Percentiles rank a stretch among this genome's conserved stretches.
phyloP scores from a whole-genome alignment of 306 rosid genomes.

The Casuarina equisetifolia region DNA sequence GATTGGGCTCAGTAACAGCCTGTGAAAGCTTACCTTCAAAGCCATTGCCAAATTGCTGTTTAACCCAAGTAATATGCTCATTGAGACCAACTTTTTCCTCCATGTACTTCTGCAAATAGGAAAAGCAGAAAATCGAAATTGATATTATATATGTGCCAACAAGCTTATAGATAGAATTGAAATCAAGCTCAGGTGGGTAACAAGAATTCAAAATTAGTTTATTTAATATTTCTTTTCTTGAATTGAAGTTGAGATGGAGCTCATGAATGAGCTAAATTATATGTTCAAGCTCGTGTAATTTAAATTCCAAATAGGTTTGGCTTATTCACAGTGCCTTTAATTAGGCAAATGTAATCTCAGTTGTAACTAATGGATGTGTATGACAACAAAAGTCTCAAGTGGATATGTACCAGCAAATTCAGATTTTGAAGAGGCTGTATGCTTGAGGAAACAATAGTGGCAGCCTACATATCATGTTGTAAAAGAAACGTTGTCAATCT shows the following conservation, averaged over 20 bases:
- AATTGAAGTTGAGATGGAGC: too few relatives aligned
- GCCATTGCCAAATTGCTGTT: constrained; percentile 53
- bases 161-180: not conserved
- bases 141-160: constrained; percentile 5
- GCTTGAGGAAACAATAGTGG: constrained; percentile 62
- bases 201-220: too few relatives aligned
- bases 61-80: constrained; percentile 57
- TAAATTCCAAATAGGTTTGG: too few relatives aligned
- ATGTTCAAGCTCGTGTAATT: too few relatives aligned
- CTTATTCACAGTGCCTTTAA: too few relatives aligned
- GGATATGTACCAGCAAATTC: constrained; percentile 43
- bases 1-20: not conserved
- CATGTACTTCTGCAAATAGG: constrained; percentile 63
- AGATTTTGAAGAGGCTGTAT: constrained; percentile 82
- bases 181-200: too few relatives aligned
- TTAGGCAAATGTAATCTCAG: not conserved
- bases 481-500: constrained; percentile 14
- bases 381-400: constrained; percentile 5
- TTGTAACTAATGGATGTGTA: not conserved
- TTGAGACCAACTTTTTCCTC: constrained; percentile 55
- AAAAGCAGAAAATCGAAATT: constrained; percentile 15
- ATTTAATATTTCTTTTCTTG: too few relatives aligned
- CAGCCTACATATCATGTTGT: constrained; percentile 44
- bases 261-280: too few relatives aligned
- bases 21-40: constrained; percentile 55